These are phyloP conservation scores for Leptosphaerulina australis DNA, from an alignment of 2,329 filamentous ascomycete species.

Conservation along the genomic window DNA sequence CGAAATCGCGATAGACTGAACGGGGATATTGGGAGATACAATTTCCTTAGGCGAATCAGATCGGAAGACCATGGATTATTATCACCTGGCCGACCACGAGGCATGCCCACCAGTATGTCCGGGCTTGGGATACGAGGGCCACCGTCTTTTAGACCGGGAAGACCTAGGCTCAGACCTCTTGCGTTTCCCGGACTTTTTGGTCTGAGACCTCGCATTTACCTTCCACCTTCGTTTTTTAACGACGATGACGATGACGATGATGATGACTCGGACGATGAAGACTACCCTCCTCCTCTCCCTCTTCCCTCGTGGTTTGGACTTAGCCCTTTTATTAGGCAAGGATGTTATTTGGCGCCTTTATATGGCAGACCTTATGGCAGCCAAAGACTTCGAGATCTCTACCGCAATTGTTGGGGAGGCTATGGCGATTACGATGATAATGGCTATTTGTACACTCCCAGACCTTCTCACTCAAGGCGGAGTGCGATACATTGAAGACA, in stretches of 20 bases:
- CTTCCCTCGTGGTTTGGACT: no score
- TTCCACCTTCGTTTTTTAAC: neutral
- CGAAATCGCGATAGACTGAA: conserved; percentile 11
- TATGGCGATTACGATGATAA: no score
- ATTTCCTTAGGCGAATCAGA: neutral
- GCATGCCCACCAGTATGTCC: neutral
- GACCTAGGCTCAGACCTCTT: neutral
- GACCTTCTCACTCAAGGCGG: neutral
- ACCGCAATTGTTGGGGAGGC: no score
- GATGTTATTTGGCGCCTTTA: no score
- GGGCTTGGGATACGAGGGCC: neutral
- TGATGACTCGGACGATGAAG: no score
- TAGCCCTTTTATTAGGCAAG: no score
- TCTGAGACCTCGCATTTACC: neutral
- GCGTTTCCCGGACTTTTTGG: neutral
- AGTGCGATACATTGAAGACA: neutral
- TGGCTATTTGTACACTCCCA: neutral
- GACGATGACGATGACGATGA: neutral
- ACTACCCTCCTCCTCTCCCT: no score
- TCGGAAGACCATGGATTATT: neutral
- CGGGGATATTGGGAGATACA: neutral
- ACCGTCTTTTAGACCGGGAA: neutral
- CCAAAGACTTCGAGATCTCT: no score
- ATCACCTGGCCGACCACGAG: neutral
- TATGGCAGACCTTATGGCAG: no score